Base-by-base conservation (phyloP, 2,329 filamentous ascomycete genomes). In the Diaporthe ampelina region DNA sequence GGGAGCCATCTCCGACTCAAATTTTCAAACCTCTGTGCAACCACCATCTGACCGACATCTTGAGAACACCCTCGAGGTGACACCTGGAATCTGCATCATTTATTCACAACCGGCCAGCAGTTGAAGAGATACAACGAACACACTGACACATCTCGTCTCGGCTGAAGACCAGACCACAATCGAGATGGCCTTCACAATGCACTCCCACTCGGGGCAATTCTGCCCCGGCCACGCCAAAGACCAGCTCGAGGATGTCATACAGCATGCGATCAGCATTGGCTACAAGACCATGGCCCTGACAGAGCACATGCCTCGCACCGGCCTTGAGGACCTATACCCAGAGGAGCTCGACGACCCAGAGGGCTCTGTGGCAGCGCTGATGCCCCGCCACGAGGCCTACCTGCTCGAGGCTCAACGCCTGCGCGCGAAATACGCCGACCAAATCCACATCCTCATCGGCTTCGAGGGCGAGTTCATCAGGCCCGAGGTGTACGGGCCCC, bases 141-240 rank as follows among this genome's bases (percentile, higher is more conserved):
- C 58, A 29, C n/a, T 9, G 4, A 9, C 58, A 19, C 45, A 11
- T 10, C 19, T 67, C 43, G 24, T 26, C 24, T 32, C 24, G 10
- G 17, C 59, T 15, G 4, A 32, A 26, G 0, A 4, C 17, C 61
- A 61, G 8, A 13, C 58, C 58, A 59, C 35, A 54, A 11, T 17
- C 54, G 59, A 54, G 21, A 98, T 98, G 97, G 95, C 96, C 1
- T 98, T 97, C 86, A 97, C 97, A 6, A 97, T 98, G 87, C 97
- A 99, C 84, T 97, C 95, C 81, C 97, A 99, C 85, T 98, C 97
- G 50, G 97, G 97, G 77, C 94, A 99, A 83, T 99, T 99, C 87
- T 99, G 97, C 86, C 92, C 92, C 13, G 91, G 93, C 78, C 97
- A 99, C 86, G 97, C 97, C 68, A 91, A 93, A 81, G 91, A 97